Conservation (phyloP, 768 basidiomycete species). For the Rhodocollybia butyracea region DNA sequence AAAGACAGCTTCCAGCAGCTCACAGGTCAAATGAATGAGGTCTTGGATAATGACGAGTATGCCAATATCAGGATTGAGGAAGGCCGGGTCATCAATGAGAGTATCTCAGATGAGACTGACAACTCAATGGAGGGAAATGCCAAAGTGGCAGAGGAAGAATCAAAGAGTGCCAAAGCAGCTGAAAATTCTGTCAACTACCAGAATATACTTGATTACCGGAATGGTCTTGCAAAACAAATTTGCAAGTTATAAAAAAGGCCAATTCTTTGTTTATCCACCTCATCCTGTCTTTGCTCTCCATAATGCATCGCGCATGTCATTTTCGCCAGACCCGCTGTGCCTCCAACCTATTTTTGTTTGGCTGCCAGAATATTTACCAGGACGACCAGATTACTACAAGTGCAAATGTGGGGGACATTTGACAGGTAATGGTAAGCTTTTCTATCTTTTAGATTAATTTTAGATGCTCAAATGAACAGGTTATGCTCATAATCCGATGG, state of each 20-base stretch:
- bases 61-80: not conserved
- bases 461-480: not conserved
- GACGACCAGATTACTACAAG: not conserved
- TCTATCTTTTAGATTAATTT: not conserved
- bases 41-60: not conserved
- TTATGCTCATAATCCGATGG: constrained; percentile 10
- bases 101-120: not conserved
- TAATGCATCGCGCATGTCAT: not conserved
- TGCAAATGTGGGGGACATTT: not conserved
- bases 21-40: not conserved
- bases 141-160: not conserved
- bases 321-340: not conserved
- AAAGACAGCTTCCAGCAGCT: not conserved
- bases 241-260: not conserved
- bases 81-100: not conserved
- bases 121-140: not conserved
- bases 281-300: constrained; percentile 1
- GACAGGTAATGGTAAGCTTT: not conserved
- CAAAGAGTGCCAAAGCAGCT: not conserved
- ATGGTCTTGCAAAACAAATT: not conserved
- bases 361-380: constrained; percentile 1
- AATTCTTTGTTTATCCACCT: not conserved
- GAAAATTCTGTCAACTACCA: not conserved
- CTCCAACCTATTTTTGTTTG: constrained; percentile 3
- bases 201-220: not conserved